Base-by-base conservation (phyloP, 2,329 filamentous ascomycete genomes). In the Aureobasidium sp. region DNA sequence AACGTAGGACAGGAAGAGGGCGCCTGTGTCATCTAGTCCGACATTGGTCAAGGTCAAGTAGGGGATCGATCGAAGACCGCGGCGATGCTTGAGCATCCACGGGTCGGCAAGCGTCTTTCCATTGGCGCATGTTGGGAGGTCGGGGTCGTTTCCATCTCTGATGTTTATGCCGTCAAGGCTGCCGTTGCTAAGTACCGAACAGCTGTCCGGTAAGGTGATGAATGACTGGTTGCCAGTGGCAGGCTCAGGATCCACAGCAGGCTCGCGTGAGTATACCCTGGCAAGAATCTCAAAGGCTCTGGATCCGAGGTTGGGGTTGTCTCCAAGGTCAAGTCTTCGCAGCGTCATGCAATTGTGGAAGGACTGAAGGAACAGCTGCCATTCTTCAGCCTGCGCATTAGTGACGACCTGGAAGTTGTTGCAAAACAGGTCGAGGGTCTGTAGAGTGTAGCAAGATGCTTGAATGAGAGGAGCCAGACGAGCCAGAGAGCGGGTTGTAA, bases 271-370 rank as follows among this genome's bases (percentile, higher is more conserved):
- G 66, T 81, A 79, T 2, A 77, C 72, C 23, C 75, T 70, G 9
- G 73, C 69, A 13, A 82, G 67, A 26, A 78, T 70, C 64, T 82
- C 80, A n/a, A 81, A 68, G 1, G 77, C 78, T 50, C 68, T 68
- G 6, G 71, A 62, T 10, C 79, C 78, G 41, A 73, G 68, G 15
- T 78, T 64, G 5, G 68, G 52, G 56, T 82, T 82, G 34, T 73
- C 67, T 61, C 77, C 75, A 20, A 82, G 67, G 65, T 81, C 77
- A 9, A 82, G 66, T 47, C 75, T 74, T 50, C 75, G 73, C 29
- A 82, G 70, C 62, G 75, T 68, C 37, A 68, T 75, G 67, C 79
- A 81, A 23, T 69, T 58, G 5, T 68, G 66, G 67, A 81, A 80
- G 0, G 78, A 73, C 6, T 68, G 62, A 15, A 81, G 67, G 62